These are phyloP conservation scores for Penicillium sp. DNA, from an alignment of 2,329 filamentous ascomycete species.

Conservation along the genomic window DNA sequence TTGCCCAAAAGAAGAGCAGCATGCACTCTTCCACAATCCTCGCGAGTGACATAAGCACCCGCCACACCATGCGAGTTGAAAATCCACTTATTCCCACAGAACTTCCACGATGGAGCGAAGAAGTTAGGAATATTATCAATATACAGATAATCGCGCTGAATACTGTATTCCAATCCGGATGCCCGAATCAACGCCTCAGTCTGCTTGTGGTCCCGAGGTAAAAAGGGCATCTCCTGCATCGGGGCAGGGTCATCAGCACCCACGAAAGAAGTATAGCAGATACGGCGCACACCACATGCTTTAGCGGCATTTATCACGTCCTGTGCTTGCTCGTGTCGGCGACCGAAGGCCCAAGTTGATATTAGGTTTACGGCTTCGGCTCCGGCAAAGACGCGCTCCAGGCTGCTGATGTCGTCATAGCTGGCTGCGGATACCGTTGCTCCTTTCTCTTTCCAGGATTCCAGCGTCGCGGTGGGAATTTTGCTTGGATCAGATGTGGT, in stretches of 20 bases:
- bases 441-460: background rate
- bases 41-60: background rate
- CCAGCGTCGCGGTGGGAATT: background rate
- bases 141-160: constrained; percentile 2
- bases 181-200: background rate
- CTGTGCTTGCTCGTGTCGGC: background rate
- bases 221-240: constrained; percentile 1
- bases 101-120: constrained; percentile 3
- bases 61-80: background rate
- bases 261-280: constrained; percentile 5
- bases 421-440: background rate
- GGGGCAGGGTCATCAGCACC: constrained; percentile 1
- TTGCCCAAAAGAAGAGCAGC: background rate
- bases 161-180: constrained; percentile 1
- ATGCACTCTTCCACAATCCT: background rate
- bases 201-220: background rate
- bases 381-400: background rate
- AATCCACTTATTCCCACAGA: background rate
- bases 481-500: background rate
- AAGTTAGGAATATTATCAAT: constrained; percentile 1
- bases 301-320: constrained; percentile 2
- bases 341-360: background rate
- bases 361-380: background rate
- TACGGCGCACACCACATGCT: background rate
- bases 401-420: background rate